These are phyloP conservation scores for Gamarada debralockiae DNA, from an alignment of 495 filamentous ascomycete genomes.

Conservation along the genomic window DNA sequence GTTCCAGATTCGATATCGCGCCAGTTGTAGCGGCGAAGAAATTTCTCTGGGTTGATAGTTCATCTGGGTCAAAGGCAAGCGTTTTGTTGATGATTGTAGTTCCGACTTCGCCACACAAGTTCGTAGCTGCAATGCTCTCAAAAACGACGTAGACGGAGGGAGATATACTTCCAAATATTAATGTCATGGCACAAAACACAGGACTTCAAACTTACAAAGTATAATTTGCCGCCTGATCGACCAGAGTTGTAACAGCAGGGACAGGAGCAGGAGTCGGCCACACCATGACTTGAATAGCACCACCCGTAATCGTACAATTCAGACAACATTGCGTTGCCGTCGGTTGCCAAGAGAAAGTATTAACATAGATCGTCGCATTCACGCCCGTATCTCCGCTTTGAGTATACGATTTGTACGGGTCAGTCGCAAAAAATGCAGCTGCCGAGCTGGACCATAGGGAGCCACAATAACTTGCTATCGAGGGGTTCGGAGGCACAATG, in stretches of 20 bases:
- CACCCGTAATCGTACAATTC: slow-evolving; percentile 1
- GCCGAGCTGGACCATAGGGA: too few relatives aligned
- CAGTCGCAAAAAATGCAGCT: too few relatives aligned
- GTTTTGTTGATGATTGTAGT: background rate
- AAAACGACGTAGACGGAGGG: slow-evolving; percentile 4
- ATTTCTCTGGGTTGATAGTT: background rate
- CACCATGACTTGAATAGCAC: background rate
- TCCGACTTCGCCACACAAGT: background rate
- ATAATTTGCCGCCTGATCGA: background rate
- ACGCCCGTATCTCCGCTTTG: too few relatives aligned
- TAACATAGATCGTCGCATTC: too few relatives aligned
- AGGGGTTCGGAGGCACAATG: too few relatives aligned
- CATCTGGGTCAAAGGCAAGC: background rate
- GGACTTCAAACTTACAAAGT: background rate
- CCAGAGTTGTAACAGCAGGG: background rate
- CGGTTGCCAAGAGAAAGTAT: too few relatives aligned
- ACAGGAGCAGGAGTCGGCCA: slow-evolving; percentile 3
- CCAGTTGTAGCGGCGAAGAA: too few relatives aligned
- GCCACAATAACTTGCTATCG: too few relatives aligned
- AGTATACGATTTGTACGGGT: too few relatives aligned
- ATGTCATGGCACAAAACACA: background rate
- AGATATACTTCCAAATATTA: background rate
- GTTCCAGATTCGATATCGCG: too few relatives aligned
- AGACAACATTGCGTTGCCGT: background rate
- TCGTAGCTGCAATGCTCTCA: background rate